Conservation (phyloP, 2,329 filamentous ascomycete species). For the Aspergillus pseudoglaucus region DNA sequence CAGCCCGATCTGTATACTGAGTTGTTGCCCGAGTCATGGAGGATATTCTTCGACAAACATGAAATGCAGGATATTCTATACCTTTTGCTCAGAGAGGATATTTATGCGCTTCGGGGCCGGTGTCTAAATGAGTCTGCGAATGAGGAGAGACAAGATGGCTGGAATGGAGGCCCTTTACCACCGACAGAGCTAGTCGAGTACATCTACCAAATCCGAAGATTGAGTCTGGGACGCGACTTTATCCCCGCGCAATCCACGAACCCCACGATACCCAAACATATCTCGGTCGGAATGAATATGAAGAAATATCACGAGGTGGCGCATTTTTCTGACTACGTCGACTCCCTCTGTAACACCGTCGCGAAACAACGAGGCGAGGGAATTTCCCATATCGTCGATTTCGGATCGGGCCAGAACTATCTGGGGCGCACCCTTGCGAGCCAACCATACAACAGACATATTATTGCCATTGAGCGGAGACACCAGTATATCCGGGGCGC, state of each 20-base stretch:
- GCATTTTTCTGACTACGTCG: constrained; percentile 81
- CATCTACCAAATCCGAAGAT: constrained; percentile 61
- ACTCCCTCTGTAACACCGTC: constrained; percentile 56
- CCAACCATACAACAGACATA: constrained; percentile 74
- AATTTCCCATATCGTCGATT: constrained; percentile 87
- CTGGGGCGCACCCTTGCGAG: constrained; percentile 81
- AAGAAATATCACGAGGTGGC: constrained; percentile 95
- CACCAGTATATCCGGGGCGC: constrained; percentile 82
- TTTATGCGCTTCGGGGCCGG: constrained; percentile 41
- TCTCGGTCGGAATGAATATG: constrained; percentile 85
- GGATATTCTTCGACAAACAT: constrained; percentile 64
- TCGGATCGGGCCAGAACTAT: constrained; percentile 95
- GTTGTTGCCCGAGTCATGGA: constrained; percentile 74
- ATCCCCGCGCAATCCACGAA: constrained; percentile 26
- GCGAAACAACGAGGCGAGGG: constrained; percentile 38
- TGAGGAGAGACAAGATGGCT: constrained; percentile 19
- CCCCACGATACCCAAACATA: constrained; percentile 58
- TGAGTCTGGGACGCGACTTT: constrained; percentile 62
- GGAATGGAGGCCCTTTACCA: constrained; percentile 40
- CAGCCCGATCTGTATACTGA: constrained; percentile 75
- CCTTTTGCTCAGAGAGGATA: constrained; percentile 70
- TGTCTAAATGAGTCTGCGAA: constrained; percentile 6
- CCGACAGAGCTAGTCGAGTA: constrained; percentile 62
- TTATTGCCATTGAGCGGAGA: constrained; percentile 85
- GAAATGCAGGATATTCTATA: constrained; percentile 72